phyloP scores from a whole-genome alignment of 176 grass and related monocot genomes.

The Bonia amplexicaulis region DNA sequence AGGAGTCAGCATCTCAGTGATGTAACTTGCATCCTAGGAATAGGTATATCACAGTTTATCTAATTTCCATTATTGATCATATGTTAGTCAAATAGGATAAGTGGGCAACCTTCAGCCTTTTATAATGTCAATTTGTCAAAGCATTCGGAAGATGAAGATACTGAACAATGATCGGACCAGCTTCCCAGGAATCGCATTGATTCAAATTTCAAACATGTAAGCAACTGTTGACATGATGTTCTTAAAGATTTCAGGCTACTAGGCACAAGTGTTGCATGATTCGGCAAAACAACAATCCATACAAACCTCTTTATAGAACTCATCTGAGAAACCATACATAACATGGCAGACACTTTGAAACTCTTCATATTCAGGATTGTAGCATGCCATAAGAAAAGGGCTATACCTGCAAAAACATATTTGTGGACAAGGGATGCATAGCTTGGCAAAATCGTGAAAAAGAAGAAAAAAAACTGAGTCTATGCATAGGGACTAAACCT shows the following conservation, averaged over 20 bases:
- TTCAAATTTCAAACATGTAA: slow-evolving; percentile 6
- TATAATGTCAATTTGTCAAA: background rate
- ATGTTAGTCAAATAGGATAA: background rate
- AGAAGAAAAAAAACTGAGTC: background rate
- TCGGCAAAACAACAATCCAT: background rate
- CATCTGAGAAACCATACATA: slow-evolving; percentile 93
- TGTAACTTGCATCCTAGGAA: background rate
- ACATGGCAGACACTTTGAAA: slow-evolving; percentile 95
- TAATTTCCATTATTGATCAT: background rate
- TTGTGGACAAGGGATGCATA: slow-evolving; percentile 1
- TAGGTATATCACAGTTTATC: background rate
- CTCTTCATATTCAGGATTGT: slow-evolving; percentile 87
- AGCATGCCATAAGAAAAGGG: slow-evolving; percentile 97
- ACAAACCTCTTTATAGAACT: slow-evolving; percentile 90
- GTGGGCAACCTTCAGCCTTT: background rate
- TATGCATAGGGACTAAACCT: slow-evolving; percentile 7
- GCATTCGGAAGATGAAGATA: background rate
- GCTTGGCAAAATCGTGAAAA: background rate
- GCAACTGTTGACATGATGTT: background rate
- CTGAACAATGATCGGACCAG: background rate
- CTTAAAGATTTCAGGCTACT: slow-evolving; percentile 5
- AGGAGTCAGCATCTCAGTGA: background rate
- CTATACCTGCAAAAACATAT: slow-evolving; percentile 66
- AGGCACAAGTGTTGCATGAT: background rate
- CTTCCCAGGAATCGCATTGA: background rate